Evolutionary conservation across 1,284 basidiomycete species (phyloP), one percentile per base, ranked within the genome.

Genomic region (Puccinia horiana): DNA sequence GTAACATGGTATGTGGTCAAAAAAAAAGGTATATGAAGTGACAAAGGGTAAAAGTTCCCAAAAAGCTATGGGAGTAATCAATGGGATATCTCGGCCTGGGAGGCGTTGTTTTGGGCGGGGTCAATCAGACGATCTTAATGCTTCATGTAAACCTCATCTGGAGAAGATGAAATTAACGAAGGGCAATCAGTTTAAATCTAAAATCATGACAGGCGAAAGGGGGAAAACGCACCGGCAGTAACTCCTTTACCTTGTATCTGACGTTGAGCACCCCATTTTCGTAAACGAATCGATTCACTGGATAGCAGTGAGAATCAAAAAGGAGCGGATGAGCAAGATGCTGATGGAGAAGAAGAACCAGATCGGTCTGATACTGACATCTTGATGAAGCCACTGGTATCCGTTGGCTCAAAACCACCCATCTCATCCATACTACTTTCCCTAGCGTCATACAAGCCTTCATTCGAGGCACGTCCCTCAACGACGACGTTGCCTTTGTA

Each of bases 391-490:
- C 76, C 76, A 70, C 82, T 91, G 77, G 94, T 94, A 86, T 96
- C 93, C 76, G 93, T 93, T 29, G 94, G 94, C 88, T 96, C 94
- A 88, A 98, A 98, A 69, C 96, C 96, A 84, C 96, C 96, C 83
- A 98, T 92, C 89, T 98, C 96, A 88, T 99, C 96, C 96, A 99
- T 99, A 83, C 95, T 97, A n/a, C 95, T 95, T 88, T 98, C 91
- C 83, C 93, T 93, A 86, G 94, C 95, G 86, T 99, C 96, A 88
- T 99, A 99, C 44, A 98, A 90, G 86, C 93, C 93, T 92, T 96
- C 95, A 35, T 94, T 90, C 83, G 95, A 96, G 86, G 91, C 91
- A 82, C 97, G 92, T 72, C 96, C 96, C 87, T 98, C 94, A 83
- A 99, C 90, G 84, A 96, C 90, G 72, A 96, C 94, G 88, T 98